Evolutionary conservation across 495 filamentous ascomycete species (phyloP), one percentile per base, ranked within the genome.

Genomic region (Xylaria flabelliformis): DNA sequence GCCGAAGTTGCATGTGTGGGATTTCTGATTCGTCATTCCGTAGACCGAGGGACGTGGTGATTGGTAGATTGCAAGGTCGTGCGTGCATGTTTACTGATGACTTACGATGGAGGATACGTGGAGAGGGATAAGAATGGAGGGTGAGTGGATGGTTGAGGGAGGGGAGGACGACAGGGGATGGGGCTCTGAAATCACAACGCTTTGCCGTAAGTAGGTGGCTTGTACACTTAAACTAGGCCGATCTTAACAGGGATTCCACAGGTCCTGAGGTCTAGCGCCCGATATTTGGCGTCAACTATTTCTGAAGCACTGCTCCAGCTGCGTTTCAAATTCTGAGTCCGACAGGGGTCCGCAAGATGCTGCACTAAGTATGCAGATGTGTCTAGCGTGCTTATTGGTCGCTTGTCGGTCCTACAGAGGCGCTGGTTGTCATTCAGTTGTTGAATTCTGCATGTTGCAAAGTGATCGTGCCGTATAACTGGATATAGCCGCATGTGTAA

Each of bases 301-400:
- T 73, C 71, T 73, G 71, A 73, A 73, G 71, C 71, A 73, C 26
- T 51, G 71, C 64, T 64, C 64, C 71, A 73, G 71, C 64, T 51
- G 71, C 58, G 71, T 73, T 73, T 73, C 71, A 69, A 59, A 67
- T 67, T 29, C 70, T 65, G 70, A 44, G n/a, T 64, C 48, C 17
- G 46, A 64, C 69, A 71, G 50, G 69, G 69, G 61, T 50, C 36
- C 24, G 36, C 42, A 29, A 50, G 50, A 44, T 39, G 19, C 50
- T 17, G 50, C 3, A 26, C 36, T 39, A 39, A 39, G 36, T 39
- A 39, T 8, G 36, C 34, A 44, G 36, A 34, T 56, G 34, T 17
- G 32, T 59, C 55, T 12, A 19, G 32, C 58, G 29, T 51, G 44
- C 13, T 70, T 15, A 64, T 70, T 70, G 68, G 68, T 59, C 41